Base-by-base conservation (phyloP, 306 rosid species). In the Clitoria ternatea region DNA sequence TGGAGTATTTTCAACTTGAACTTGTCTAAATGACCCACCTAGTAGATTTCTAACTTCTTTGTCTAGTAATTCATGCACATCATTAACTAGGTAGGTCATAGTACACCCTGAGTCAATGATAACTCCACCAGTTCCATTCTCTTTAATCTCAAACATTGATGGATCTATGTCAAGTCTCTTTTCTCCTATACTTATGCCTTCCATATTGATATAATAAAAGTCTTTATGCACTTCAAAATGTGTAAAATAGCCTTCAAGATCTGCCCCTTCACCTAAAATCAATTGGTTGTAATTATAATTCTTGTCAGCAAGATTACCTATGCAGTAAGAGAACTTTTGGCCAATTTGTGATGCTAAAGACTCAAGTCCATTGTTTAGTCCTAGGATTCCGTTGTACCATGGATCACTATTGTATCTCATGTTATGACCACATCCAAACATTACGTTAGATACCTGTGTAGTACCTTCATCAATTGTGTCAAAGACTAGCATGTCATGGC, bases 161-260 rank as follows among this genome's bases (percentile, higher is more conserved):
- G 75, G 80, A 10, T 30, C 71, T 5, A 82, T 57, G 29, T 62
- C 47, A 44, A 83, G 79, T 27, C 55, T 37, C 39, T 33, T 79
- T 18, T 82, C 83, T 15, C 85, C 84, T 18, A 85, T 22, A 27
- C 80, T 80, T 69, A 85, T 82, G 66, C 84, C 77, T 66, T 56
- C 78, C 76, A 83, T 62, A 11, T 70, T 74, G 23, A 85, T 1
- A 44, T 77, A 80, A 43, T 80, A 80, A 15, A 55, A 37, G n/a
- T 47, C 76, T 5, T 43, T 0, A 8, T 18, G 35, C 27, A 23
- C 13, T 42, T 74, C 10, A 47, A 80, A 73, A 20, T 35, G 70
- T 9, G 90, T 82, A 5, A 70, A 1, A 53, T 49, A 6, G 6
- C 90, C 90, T 85, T 82, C 77, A 47, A 77, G 76, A 36, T 61